phyloP scores from a whole-genome alignment of 371 early-diverging fungal genomes.

The Parasitella parasitica region DNA sequence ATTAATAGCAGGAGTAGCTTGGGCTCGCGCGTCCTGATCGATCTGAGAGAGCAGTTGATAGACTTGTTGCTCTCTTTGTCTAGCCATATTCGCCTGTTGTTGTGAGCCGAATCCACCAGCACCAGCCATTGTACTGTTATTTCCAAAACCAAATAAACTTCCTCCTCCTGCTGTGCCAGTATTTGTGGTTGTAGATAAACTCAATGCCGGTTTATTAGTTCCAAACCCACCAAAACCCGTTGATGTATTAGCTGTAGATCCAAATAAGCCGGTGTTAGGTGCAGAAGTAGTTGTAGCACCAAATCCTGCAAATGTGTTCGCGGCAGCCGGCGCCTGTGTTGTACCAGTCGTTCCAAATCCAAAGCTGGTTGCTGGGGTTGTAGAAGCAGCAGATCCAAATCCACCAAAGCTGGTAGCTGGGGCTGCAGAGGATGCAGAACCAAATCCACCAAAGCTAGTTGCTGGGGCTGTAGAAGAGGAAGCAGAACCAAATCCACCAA shows the following conservation, averaged over 20 bases:
- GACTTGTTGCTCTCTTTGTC: constrained; percentile 37
- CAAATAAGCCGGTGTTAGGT: not conserved
- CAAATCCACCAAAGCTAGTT: constrained; percentile 6
- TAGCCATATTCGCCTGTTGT: constrained; percentile 8
- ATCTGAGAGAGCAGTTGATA: constrained; percentile 29
- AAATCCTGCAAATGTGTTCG: constrained; percentile 9
- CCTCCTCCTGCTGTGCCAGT: not conserved
- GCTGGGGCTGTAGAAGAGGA: not conserved
- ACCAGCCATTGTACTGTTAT: constrained; percentile 8
- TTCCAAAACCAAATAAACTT: constrained; percentile 12
- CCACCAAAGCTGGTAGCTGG: constrained; percentile 5
- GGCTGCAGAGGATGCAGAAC: constrained; percentile 5
- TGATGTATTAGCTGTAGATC: not conserved
- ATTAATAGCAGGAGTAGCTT: constrained; percentile 24
- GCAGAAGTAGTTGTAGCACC: not conserved
- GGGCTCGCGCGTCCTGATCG: constrained; percentile 38
- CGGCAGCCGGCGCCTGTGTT: constrained; percentile 6
- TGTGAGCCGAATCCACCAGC: constrained; percentile 6
- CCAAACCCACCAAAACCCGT: constrained; percentile 8
- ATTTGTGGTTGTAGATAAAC: not conserved
- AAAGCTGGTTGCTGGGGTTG: constrained; percentile 4
- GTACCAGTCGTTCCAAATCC: not conserved
- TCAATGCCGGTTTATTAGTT: constrained; percentile 4
- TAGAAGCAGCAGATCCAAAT: constrained; percentile 15
- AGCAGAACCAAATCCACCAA: too few species aligned